Conservation (phyloP, 352 stramenopile species). For the Saprolegnia diclina region DNA sequence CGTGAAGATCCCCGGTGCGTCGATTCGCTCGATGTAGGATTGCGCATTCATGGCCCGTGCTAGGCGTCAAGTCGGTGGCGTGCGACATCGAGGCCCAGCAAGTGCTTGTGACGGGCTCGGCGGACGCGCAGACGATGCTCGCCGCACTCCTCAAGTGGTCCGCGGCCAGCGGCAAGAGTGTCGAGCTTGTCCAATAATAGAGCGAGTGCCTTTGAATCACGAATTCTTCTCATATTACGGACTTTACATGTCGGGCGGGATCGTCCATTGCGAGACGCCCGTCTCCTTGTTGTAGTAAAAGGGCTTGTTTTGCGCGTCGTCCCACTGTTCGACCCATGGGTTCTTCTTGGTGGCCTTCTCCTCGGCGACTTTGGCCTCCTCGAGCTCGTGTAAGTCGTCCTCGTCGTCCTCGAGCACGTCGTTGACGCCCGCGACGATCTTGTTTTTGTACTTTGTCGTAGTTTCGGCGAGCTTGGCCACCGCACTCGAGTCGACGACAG, state of each 20-base stretch:
- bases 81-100: slow-evolving; percentile 86
- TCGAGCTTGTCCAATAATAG: slow-evolving; percentile 64
- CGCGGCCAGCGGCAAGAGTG: slow-evolving; percentile 81
- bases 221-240: neutral
- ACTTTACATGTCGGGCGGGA: slow-evolving; percentile 54
- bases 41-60: neutral
- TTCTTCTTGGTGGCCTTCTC: slow-evolving; percentile 30
- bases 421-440: slow-evolving; percentile 62
- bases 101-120: slow-evolving; percentile 73
- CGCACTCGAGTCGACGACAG: slow-evolving; percentile 49
- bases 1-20: slow-evolving; percentile 79
- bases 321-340: slow-evolving; percentile 74
- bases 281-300: slow-evolving; percentile 89
- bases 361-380: slow-evolving; percentile 33
- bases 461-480: slow-evolving; percentile 57
- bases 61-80: slow-evolving; percentile 76
- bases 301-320: slow-evolving; percentile 60
- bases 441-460: slow-evolving; percentile 60
- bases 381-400: slow-evolving; percentile 44
- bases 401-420: slow-evolving; percentile 63
- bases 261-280: slow-evolving; percentile 72
- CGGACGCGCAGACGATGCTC: slow-evolving; percentile 72
- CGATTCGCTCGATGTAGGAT: neutral
- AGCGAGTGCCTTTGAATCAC: too few species aligned
- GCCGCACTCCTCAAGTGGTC: slow-evolving; percentile 86